Evolutionary conservation across 2,329 filamentous ascomycete genomes (phyloP), one percentile per base, ranked within the genome.

Genomic region (Fusarium solani-melongenae): DNA sequence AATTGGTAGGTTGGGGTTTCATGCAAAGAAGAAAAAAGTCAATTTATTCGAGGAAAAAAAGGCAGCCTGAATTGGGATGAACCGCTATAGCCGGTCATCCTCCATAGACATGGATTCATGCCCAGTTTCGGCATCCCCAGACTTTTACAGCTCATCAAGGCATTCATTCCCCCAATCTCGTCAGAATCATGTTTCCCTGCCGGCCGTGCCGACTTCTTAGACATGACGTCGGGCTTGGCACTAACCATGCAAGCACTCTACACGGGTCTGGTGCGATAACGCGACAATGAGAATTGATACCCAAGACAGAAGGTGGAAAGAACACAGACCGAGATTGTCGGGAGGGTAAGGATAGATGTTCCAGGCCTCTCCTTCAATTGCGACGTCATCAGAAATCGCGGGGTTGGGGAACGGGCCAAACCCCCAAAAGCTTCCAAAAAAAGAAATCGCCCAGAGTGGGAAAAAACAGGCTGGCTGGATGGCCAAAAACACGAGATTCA

Each of bases 211-310:
- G 67, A 73, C 34, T 44, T 20, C 67, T 61, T 38, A 55, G 44
- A 39, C 46, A 74, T 74, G 71, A 74, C 71, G 61, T 63, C 53
- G 44, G 41, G 24, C 57, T 29, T 22, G 62, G 20, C 67, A 69
- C 71, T 66, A 74, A 46, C 20, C 34, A 74, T 74, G 71, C 71
- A 73, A 74, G 71, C 71, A 73, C 71, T 73, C 64, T 62, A 73
- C 58, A 55, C 58, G 57, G 39, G 39, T 41, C n/a, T 20, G 46
- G 33, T 53, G 33, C 27, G 44, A 41, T 4, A 31, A 36, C 24
- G 56, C 55, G 31, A 57, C 24, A 27, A 29, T 27, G 14, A 46
- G 41, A 57, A 36, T 38, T 38, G 31, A 60, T 60, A 70, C 53
- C 66, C 62, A 59, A 56, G 36, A 61, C 24, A 46, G 34, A 41